These are phyloP conservation scores for Fusarium sp. DNA, from an alignment of 2,329 filamentous ascomycete species.

Conservation along the genomic window DNA sequence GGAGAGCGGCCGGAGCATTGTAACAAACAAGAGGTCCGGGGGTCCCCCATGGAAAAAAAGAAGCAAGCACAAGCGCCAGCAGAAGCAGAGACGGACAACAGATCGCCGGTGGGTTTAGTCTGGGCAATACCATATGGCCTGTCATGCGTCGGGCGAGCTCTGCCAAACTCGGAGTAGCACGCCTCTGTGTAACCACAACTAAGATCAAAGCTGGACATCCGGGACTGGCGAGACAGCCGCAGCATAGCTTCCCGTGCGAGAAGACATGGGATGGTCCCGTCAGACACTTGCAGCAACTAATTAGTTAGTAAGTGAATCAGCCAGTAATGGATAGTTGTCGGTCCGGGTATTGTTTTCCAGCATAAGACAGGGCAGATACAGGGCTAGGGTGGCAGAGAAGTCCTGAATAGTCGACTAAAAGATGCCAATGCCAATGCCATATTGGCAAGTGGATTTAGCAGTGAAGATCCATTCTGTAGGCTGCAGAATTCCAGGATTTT, in stretches of 20 bases:
- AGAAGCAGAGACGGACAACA: constrained; percentile 12
- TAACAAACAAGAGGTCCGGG: constrained; percentile 18
- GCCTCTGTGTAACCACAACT: constrained; percentile 39
- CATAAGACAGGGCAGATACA: background rate
- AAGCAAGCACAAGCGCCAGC: constrained; percentile 1
- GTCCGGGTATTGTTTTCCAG: constrained; percentile 29
- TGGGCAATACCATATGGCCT: constrained; percentile 25
- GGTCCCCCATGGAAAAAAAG: constrained; percentile 3
- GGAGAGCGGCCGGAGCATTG: constrained; percentile 12
- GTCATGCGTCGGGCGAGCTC: constrained; percentile 24
- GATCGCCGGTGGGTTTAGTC: constrained; percentile 33
- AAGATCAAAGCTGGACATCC: constrained; percentile 19
- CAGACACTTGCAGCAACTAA: background rate
- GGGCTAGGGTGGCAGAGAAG: background rate
- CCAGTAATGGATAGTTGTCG: background rate
- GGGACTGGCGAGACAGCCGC: constrained; percentile 31
- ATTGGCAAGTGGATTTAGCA: constrained; percentile 19
- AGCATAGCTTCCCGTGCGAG: background rate
- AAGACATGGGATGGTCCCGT: constrained; percentile 7
- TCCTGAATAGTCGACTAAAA: constrained; percentile 1
- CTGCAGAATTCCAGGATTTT: background rate
- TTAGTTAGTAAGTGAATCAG: background rate
- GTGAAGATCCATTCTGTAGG: constrained; percentile 11
- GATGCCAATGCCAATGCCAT: constrained; percentile 7
- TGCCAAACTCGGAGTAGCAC: constrained; percentile 40